Evolutionary conservation across 495 filamentous ascomycete species (phyloP).

Genomic region (Elasticomyces elasticus): DNA sequence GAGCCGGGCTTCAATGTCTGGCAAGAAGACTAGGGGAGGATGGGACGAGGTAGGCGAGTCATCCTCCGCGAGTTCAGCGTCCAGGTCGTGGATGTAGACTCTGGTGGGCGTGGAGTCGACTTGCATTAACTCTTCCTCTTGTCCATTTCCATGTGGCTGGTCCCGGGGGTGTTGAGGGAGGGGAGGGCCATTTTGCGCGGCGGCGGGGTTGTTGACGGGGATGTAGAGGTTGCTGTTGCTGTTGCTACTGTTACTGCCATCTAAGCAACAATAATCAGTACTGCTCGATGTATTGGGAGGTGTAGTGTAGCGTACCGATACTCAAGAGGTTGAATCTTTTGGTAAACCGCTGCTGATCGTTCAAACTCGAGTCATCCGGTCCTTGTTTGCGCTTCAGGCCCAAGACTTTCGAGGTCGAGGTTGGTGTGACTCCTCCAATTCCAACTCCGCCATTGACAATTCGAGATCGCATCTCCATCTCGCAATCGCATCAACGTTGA

Average conservation of each 20-base stretch:
- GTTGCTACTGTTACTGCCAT: slow-evolving; percentile 28
- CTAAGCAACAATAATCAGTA: background rate
- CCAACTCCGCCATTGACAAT: too few species aligned
- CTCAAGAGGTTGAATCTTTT: slow-evolving; percentile 77
- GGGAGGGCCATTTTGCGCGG: background rate
- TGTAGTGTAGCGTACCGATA: slow-evolving; percentile 51
- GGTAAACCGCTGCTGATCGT: slow-evolving; percentile 44
- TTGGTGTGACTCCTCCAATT: too few species aligned
- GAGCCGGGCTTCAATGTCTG: slow-evolving; percentile 74
- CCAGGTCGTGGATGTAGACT: slow-evolving; percentile 83
- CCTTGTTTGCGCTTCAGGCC: slow-evolving; percentile 13
- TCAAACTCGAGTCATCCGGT: slow-evolving; percentile 23
- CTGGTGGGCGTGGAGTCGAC: slow-evolving; percentile 80
- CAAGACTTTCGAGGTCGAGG: too few species aligned
- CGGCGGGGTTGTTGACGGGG: slow-evolving; percentile 29
- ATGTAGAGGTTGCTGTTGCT: slow-evolving; percentile 49
- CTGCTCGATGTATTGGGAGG: background rate
- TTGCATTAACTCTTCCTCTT: slow-evolving; percentile 60
- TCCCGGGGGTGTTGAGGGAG: background rate
- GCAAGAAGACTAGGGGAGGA: slow-evolving; percentile 65
- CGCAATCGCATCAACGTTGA: too few species aligned
- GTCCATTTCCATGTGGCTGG: background rate
- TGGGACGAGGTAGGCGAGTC: too few species aligned
- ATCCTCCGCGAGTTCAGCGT: slow-evolving; percentile 77
- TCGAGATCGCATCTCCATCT: background rate